Conservation (phyloP, 1,284 basidiomycete species). For the Ustilago shanxiensis region DNA sequence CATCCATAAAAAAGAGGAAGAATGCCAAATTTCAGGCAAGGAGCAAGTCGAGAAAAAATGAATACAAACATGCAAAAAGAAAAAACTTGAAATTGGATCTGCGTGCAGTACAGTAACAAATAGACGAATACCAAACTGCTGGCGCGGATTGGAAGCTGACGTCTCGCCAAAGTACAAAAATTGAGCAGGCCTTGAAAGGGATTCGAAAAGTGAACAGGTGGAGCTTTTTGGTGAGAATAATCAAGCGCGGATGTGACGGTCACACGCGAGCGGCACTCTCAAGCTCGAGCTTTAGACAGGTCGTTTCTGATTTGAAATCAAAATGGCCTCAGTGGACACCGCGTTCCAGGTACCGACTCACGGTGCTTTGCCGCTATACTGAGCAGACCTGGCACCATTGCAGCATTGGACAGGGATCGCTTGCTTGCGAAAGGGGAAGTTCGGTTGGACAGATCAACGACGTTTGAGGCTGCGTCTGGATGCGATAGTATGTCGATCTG, state of each 20-base stretch:
- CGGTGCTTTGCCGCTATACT: not conserved
- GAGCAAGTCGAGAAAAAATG: not conserved
- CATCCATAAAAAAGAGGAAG: constrained; percentile 9
- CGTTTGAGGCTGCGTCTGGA: not conserved
- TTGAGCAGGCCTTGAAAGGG: not conserved
- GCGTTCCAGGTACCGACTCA: too few relatives aligned
- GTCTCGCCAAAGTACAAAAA: not conserved
- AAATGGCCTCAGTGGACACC: constrained; percentile 21
- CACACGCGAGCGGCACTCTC: constrained; percentile 3
- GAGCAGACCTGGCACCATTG: not conserved
- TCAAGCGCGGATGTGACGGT: constrained; percentile 1
- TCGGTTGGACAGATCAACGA: too few relatives aligned
- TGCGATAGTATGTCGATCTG: not conserved
- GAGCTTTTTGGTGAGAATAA: not conserved
- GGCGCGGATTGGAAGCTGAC: constrained; percentile 12
- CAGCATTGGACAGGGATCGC: not conserved
- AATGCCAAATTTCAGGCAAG: constrained; percentile 4
- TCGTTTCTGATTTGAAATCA: constrained; percentile 36
- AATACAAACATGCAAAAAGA: not conserved
- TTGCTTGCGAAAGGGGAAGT: too few relatives aligned
- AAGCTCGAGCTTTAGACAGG: too few relatives aligned
- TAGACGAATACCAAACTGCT: constrained; percentile 5
- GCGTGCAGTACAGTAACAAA: not conserved
- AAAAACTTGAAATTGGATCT: constrained; percentile 29
- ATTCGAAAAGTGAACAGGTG: not conserved